Base-by-base conservation (phyloP, 2,329 filamentous ascomycete genomes). In the Ceratocystis alfenasii region DNA sequence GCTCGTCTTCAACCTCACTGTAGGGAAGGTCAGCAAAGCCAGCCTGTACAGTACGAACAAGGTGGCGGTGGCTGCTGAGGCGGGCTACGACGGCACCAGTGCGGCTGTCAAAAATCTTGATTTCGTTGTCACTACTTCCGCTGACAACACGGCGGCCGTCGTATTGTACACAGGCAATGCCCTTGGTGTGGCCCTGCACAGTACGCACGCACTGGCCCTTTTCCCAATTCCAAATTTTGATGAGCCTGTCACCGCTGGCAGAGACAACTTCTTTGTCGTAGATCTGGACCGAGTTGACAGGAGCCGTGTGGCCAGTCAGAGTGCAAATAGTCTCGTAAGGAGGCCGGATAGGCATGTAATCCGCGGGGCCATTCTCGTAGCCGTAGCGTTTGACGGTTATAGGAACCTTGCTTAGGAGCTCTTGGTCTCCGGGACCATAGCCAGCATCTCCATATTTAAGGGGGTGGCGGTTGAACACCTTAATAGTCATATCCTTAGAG, bases 161-260 rank as follows among this genome's bases (percentile, higher is more conserved):
- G 72, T 94, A 97, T 75, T 99, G 93, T 17, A 99, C 92, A 74
- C 94, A 99, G 2, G 94, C 94, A 71, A 99, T 97, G 41, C 94
- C 94, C 74, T 99, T 99, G 69, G 84, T 85, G 72, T 99, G 94
- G 1, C 93, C 94, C 48, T 89, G 80, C 44, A 95, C 85, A 0
- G 89, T 95, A 71, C 88, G 85, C 57, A 83, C 81, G 74, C 89
- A 93, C 55, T 82, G 78, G 66, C 90, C 89, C 6, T 85, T 88
- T 20, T 87, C 87, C 78, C 95, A 89, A 74, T 95, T 87, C 94
- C 94, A 99, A 22, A 96, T 82, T 74, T 96, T 96, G 76, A 99
- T 92, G 69, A 88, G 85, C 46, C 94, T 87, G 74, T 99, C 94
- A 20, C 94, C 94, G 64, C 92, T 96, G 8, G 93, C 94, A 2